Percentiles rank a stretch among this genome's conserved stretches.
These are phyloP conservation scores for Eustoma russellianum DNA, from an alignment of 257 asterid genomes.

Conservation along the genomic window DNA sequence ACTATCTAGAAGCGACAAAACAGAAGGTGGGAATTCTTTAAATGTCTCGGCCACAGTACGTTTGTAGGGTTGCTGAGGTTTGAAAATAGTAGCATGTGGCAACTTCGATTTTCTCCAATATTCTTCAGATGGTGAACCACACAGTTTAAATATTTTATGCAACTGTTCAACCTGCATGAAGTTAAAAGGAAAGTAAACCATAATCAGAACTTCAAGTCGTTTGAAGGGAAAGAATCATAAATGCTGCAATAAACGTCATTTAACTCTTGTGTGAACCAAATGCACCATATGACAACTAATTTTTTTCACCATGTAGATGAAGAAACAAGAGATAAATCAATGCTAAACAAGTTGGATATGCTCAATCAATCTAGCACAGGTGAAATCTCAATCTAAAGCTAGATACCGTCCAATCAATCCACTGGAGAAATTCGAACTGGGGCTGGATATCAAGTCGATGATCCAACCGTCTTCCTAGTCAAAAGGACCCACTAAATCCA, in stretches of 20 bases:
- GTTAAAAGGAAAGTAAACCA: slow-evolving; percentile 4
- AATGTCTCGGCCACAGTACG: slow-evolving; percentile 57
- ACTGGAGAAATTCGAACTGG: too few relatives aligned
- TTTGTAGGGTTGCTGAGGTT: slow-evolving; percentile 73
- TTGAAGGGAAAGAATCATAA: slow-evolving; percentile 1
- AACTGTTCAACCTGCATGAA: slow-evolving; percentile 66
- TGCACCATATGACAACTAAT: too few relatives aligned
- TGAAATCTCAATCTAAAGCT: too few relatives aligned
- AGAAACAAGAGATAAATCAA: too few relatives aligned
- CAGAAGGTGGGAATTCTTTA: slow-evolving; percentile 56
- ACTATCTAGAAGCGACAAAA: slow-evolving; percentile 53
- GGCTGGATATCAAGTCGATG: too few relatives aligned
- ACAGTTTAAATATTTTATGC: slow-evolving; percentile 73
- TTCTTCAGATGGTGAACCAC: slow-evolving; percentile 81
- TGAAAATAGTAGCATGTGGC: slow-evolving; percentile 70
- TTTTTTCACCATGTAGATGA: too few relatives aligned
- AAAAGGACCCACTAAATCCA: too few relatives aligned
- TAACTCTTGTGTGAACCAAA: too few relatives aligned
- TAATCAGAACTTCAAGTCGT: slow-evolving; percentile 13
- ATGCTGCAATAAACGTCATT: not conserved
- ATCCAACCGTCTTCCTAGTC: too few relatives aligned
- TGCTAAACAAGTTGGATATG: too few relatives aligned
- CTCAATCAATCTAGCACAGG: too few relatives aligned
- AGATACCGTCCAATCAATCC: too few relatives aligned
- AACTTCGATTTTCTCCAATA: slow-evolving; percentile 73